Evolutionary conservation across 345 rosid species (phyloP), one percentile per base, ranked within the genome.

Genomic region (Arabis alpina): DNA sequence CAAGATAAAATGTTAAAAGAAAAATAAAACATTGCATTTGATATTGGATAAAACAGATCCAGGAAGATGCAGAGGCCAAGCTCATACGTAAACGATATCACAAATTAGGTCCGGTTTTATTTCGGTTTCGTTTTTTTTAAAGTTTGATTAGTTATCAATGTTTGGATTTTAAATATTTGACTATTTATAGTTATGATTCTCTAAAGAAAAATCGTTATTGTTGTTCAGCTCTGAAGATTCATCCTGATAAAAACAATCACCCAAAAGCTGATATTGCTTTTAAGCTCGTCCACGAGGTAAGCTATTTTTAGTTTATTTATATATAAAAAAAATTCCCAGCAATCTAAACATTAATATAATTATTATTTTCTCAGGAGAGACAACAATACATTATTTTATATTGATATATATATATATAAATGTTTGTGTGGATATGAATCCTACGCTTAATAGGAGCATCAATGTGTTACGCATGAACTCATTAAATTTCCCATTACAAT

Each of bases 181-280:
- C 14, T 63, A 11, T 23, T 19, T 65, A 1, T 50, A 65, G 45
- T 6, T 34, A 34, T 34, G 37, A 34, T 34, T 34, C 37, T 34
- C 9, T 57, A 14, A 19, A 36, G 19, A 50, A 25, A 32, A 12
- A 19, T 34, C 13, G 55, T 27, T 51, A 13, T 16, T 7, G 40
- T 43, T 61, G 15, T 15, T 67, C 85, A 91, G 99, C 97, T 75
- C 71, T 94, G 85, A 96, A 85, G 75, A 80, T 89, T 81, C 99
- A 94, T 68, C 99, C 99, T 0, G 99, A 94, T 70, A 94, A 94
- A 86, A 94, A 94, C 73, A 79, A 72, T 43, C 97, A 91, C 54
- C 97, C 91, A 4, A 83, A 85, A 57, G 91, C 99, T 40, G 99
- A 86, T 60, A 16, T 80, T 68, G 99, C 99, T 3, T 94, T 94